Conservation (phyloP, 83 land plant species). For the Diphasiastrum complanatum region DNA sequence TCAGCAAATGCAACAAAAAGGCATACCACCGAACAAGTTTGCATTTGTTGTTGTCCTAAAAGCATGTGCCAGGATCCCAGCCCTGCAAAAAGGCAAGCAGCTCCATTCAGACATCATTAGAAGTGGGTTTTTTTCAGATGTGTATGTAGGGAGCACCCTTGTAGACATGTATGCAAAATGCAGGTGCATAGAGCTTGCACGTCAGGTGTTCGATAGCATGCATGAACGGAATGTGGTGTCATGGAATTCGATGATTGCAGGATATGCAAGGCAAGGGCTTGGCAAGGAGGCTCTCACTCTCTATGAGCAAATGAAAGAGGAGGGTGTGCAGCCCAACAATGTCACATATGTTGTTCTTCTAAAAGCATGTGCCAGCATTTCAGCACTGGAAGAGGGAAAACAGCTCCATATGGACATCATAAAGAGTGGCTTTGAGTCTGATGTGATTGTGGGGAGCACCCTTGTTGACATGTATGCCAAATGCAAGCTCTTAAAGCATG, state of each 20-base stretch:
- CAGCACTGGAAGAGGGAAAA: conserved; percentile 39
- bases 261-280: conserved; percentile 19
- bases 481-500: conserved; percentile 47
- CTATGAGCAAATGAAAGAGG: conserved; percentile 39
- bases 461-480: conserved; percentile 45
- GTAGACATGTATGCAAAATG: neutral
- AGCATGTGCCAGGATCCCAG: conserved; percentile 2
- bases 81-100: conserved; percentile 7
- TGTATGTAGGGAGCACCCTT: neutral
- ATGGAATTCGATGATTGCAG: conserved; percentile 13
- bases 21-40: neutral
- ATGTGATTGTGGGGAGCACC: conserved; percentile 37
- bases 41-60: conserved; percentile 9
- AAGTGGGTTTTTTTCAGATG: neutral
- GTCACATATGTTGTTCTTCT: conserved; percentile 37
- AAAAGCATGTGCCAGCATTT: conserved; percentile 42
- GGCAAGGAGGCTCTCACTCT: conserved; percentile 37
- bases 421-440: conserved; percentile 21
- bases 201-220: neutral
- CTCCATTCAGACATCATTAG: neutral
- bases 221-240: neutral
- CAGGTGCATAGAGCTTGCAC: neutral
- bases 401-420: conserved; percentile 34
- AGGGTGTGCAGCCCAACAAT: conserved; percentile 44
- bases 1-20: neutral